Base-by-base conservation (phyloP, 2,329 filamentous ascomycete species). In the Aspergillus sojae region DNA sequence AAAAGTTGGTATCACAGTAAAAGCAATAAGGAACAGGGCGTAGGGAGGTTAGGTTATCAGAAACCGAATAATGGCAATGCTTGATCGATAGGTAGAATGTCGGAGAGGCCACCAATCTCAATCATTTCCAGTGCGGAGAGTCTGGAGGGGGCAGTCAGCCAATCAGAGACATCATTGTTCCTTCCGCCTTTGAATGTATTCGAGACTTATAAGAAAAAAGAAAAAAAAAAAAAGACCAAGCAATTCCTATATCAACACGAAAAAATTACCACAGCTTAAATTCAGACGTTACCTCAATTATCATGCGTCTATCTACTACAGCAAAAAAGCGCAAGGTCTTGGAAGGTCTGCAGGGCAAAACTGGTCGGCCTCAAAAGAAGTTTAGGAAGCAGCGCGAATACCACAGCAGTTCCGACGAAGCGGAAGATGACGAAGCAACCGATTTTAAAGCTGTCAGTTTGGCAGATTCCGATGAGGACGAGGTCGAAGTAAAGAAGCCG, bases 351-450 rank as follows among this genome's bases (percentile, higher is more conserved):
- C 81, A 83, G 58, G 84, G 83, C 53, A 84, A 84, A 70, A 80
- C 80, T 57, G 80, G 82, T 30, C 75, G 80, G 53, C 81, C 83
- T 36, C 81, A 82, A 66, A 86, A 86, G 75, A 87, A 87, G 70
- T 83, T 87, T 74, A 88, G 86, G 76, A 88, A 88, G 75, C 87
- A 90, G 74, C 79, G 79, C 68, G 78, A 82, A 62, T 90, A 91
- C 78, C 84, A 89, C 83, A 89, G 86, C 77, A 78, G 79, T 73
- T 89, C 86, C 36, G 85, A 85, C 63, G 86, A 88, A 52, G 85
- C 87, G 61, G 79, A 81, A 56, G 81, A 82, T 41, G 77, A 78
- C 28, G 72, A 76, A 55, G 73, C 70, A 12, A 70, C 75, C 68
- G 79, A 82, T 65, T 85, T 86, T 72, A 72, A 81, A 68, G 80